Evolutionary conservation across 2,329 filamentous ascomycete species (phyloP).

Genomic region (Sporothrix curviconia): DNA sequence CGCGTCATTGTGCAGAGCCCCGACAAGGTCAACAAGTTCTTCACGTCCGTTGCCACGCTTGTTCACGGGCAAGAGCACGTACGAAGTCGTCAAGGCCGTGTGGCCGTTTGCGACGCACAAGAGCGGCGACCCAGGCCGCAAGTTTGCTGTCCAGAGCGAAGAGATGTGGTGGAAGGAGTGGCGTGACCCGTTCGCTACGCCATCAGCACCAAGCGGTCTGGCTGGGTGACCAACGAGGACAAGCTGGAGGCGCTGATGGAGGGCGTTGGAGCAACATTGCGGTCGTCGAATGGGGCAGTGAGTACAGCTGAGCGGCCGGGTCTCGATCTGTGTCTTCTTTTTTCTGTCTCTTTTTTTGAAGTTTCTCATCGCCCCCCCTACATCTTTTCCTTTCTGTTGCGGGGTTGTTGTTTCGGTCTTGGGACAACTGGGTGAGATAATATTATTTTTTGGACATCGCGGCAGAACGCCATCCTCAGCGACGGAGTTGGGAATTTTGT

Average conservation of each 20-base stretch:
- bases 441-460: neutral
- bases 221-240: slow-evolving; percentile 47
- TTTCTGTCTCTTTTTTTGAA: neutral
- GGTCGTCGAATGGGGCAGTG: slow-evolving; percentile 37
- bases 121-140: slow-evolving; percentile 38
- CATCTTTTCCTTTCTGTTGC: neutral
- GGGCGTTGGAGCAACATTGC: slow-evolving; percentile 33
- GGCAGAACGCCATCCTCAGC: slow-evolving; percentile 1
- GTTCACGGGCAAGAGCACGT: slow-evolving; percentile 47
- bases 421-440: neutral
- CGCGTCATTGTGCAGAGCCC: slow-evolving; percentile 45
- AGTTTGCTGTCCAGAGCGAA: slow-evolving; percentile 48
- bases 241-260: slow-evolving; percentile 49
- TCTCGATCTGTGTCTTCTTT: neutral
- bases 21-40: slow-evolving; percentile 48
- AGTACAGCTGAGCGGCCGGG: neutral
- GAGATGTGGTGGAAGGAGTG: slow-evolving; percentile 51
- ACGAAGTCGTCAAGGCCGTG: slow-evolving; percentile 49
- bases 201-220: slow-evolving; percentile 31
- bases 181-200: slow-evolving; percentile 39
- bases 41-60: slow-evolving; percentile 45
- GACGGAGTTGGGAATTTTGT: slow-evolving; percentile 11
- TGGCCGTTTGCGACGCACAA: slow-evolving; percentile 51
- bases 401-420: neutral
- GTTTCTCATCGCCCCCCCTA: too few relatives aligned